Base-by-base conservation (phyloP, 148 eudicot genomes). In the Camellia lanceoleosa region DNA sequence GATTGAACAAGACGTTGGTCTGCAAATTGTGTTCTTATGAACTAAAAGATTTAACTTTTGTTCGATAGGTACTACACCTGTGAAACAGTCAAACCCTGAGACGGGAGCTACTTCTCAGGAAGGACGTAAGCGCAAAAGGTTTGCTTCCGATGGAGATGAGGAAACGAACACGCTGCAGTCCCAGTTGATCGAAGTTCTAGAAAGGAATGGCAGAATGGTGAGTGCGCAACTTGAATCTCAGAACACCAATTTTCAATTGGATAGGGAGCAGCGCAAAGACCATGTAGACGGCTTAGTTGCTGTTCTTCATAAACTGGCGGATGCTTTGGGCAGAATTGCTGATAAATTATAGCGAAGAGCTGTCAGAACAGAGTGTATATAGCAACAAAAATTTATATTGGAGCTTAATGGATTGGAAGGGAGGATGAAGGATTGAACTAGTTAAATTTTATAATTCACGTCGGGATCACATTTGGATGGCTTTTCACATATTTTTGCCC, bases 271-370 rank as follows among this genome's bases (percentile, higher is more conserved):
- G 72, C 85, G 92, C 43, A 93, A 87, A 79, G 96, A 90, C 56
- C 87, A 91, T 79, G 81, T 88, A 67, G 76, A 78, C 87, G 85
- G 89, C 85, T 85, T 95, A 74, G 87, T 93, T 81, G 84, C 87
- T 44, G 98, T 90, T 79, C 93, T 95, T 41, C 81, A 85, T 83
- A 95, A 92, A 83, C 88, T 95, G 61, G 98, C 97, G 47, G 97
- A 92, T 89, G 93, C 98, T 56, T 64, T 95, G 76, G 93, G 93
- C 54, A 89, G 88, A 79, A 93, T 95, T 49, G 98, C 98, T n/a
- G 98, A 95, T 86, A 95, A 93, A 85, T 79, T 95, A 72, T 93
- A 93, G 92, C 73, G 52, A 11, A 52, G 20, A 77, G 61, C 3
- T 16, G 54, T 4, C 64, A 43, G 56, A 64, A 19, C 76, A 60